These are phyloP conservation scores for Monosporascus sp. DNA, from an alignment of 2,329 filamentous ascomycete species.

Conservation along the genomic window DNA sequence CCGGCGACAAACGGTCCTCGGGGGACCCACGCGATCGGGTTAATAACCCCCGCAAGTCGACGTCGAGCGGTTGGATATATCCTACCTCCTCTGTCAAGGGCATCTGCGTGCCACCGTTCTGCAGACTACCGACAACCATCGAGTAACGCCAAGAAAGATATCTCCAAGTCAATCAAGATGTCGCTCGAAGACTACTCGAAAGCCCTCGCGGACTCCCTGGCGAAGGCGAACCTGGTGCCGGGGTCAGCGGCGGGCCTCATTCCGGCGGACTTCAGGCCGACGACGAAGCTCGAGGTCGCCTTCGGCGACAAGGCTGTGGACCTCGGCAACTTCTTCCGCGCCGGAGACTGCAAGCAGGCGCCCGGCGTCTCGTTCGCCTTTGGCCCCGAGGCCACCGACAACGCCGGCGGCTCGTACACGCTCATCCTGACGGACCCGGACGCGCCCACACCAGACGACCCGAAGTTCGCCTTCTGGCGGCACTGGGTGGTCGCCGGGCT, in stretches of 20 bases:
- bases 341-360: conserved; percentile 29
- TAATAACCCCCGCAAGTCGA: not conserved
- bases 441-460: conserved; percentile 50
- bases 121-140: too few relatives aligned
- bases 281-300: conserved; percentile 33
- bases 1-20: not conserved
- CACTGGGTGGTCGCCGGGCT: conserved; percentile 46
- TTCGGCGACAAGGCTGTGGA: conserved; percentile 29
- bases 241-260: conserved; percentile 36
- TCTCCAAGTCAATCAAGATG: conserved; percentile 8
- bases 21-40: not conserved
- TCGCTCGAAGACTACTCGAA: conserved; percentile 15
- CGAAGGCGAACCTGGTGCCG: conserved; percentile 35
- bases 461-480: conserved; percentile 51
- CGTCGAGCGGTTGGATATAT: not conserved
- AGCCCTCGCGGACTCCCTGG: conserved; percentile 27
- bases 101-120: too few relatives aligned
- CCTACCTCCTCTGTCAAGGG: not conserved
- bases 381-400: conserved; percentile 25
- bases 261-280: conserved; percentile 36
- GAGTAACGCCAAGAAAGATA: not conserved
- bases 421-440: conserved; percentile 50
- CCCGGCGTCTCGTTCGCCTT: conserved; percentile 34
- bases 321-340: conserved; percentile 36
- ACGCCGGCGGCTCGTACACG: conserved; percentile 33